Evolutionary conservation across 176 grass and related monocot genomes (phyloP).

Genomic region (Dendrocalamus sinicus): DNA sequence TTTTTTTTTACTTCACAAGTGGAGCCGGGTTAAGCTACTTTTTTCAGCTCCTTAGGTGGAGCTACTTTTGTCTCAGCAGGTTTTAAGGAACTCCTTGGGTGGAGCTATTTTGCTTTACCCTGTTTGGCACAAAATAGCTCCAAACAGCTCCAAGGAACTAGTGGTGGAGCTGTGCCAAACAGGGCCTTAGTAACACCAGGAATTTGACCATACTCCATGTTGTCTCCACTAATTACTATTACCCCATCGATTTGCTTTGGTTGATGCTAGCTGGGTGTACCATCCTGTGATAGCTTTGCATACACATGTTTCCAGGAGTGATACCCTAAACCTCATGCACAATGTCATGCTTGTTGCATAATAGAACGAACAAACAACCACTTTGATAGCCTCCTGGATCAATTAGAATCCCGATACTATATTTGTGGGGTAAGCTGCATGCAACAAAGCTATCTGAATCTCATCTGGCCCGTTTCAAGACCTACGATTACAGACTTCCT

Average conservation of each 20-base stretch:
- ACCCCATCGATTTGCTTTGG: not conserved
- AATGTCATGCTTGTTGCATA: constrained; percentile 12
- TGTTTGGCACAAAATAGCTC: too few relatives aligned
- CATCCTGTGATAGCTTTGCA: not conserved
- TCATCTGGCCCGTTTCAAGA: not conserved
- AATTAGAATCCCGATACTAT: constrained; percentile 10
- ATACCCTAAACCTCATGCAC: constrained; percentile 6
- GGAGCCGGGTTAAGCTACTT: too few relatives aligned
- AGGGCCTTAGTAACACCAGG: not conserved
- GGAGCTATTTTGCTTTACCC: too few relatives aligned
- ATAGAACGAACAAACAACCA: constrained; percentile 41
- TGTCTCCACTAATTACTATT: not conserved
- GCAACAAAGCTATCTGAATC: constrained; percentile 41
- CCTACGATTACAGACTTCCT: constrained; percentile 20
- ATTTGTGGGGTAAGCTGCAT: constrained; percentile 33
- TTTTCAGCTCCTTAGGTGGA: too few relatives aligned
- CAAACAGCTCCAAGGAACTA: too few relatives aligned
- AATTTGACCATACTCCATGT: not conserved
- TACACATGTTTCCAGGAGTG: constrained; percentile 31
- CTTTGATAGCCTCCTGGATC: constrained; percentile 22
- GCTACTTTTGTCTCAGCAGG: too few relatives aligned
- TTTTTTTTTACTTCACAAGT: too few relatives aligned
- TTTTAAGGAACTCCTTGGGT: too few relatives aligned
- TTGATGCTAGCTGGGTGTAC: constrained; percentile 1
- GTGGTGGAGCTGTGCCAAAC: too few relatives aligned